These are phyloP conservation scores for Myxozyma neglecta DNA, from an alignment of 805 yeast species.

Conservation along the genomic window DNA sequence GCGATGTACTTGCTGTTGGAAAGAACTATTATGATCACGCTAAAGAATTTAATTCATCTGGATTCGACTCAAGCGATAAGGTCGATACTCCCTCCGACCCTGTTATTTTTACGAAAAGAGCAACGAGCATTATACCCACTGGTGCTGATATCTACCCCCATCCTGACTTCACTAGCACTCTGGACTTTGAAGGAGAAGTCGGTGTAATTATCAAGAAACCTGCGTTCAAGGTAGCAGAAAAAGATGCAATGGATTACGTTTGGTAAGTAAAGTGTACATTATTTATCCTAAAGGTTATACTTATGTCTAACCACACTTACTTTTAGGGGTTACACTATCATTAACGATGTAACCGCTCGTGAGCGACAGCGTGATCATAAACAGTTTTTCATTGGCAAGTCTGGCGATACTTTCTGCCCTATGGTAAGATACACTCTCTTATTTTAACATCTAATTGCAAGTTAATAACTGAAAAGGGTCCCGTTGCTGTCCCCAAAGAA, in stretches of 20 bases:
- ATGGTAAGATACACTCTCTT: conserved; percentile 3
- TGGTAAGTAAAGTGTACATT: conserved; percentile 24
- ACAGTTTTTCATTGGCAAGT: conserved; percentile 24
- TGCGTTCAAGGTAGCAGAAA: conserved; percentile 46
- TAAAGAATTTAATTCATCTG: conserved; percentile 23
- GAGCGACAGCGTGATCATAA: conserved; percentile 35
- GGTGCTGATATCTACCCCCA: conserved; percentile 18
- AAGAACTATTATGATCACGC: conserved; percentile 28
- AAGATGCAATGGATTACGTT: conserved; percentile 49
- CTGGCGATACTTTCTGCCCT: conserved; percentile 22
- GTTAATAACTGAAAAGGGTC: conserved; percentile 9
- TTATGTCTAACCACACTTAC: background rate
- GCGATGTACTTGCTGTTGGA: conserved; percentile 24
- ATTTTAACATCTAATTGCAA: too few relatives aligned
- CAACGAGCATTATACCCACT: conserved; percentile 15
- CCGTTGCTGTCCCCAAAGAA: conserved; percentile 24
- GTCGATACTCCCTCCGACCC: conserved; percentile 23
- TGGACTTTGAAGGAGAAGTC: conserved; percentile 57
- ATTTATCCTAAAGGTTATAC: background rate
- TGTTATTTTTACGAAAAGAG: conserved; percentile 21
- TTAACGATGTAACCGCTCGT: conserved; percentile 57
- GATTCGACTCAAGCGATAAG: conserved; percentile 27
- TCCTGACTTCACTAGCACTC: conserved; percentile 19
- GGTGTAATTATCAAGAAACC: conserved; percentile 54
- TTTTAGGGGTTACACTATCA: conserved; percentile 49